These are phyloP conservation scores for Yamadazyma pseudoaaseri DNA, from an alignment of 1,139 yeast genomes.

Conservation along the genomic window DNA sequence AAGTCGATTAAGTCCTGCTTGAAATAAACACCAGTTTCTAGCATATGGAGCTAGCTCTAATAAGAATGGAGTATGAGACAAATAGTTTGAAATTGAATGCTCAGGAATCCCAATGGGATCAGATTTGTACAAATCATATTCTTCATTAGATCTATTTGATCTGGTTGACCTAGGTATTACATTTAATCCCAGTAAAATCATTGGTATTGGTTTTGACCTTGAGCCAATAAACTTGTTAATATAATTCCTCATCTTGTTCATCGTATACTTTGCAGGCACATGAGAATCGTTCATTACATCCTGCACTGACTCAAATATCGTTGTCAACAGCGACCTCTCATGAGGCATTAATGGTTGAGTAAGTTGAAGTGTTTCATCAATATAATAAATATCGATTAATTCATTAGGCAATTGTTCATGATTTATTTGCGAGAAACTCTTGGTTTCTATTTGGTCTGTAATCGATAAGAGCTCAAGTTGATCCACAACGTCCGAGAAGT, in stretches of 20 bases:
- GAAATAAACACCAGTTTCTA: constrained; percentile 37
- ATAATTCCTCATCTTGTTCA: constrained; percentile 16
- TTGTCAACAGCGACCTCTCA: constrained; percentile 27
- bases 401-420: constrained; percentile 39
- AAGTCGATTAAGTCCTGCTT: constrained; percentile 23
- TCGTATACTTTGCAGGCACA: constrained; percentile 7
- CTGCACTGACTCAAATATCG: neutral
- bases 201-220: constrained; percentile 23
- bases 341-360: constrained; percentile 25
- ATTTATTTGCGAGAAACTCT: constrained; percentile 34
- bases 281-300: neutral
- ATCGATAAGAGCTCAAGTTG: constrained; percentile 35
- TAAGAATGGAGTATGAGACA: constrained; percentile 19
- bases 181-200: constrained; percentile 15
- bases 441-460: constrained; percentile 34
- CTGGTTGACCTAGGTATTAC: constrained; percentile 16
- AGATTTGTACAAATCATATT: constrained; percentile 14
- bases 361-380: constrained; percentile 24
- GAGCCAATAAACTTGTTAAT: constrained; percentile 24
- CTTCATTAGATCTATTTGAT: constrained; percentile 8
- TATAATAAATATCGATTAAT: constrained; percentile 29
- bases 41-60: constrained; percentile 35
- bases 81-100: constrained; percentile 19
- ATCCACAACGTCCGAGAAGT: constrained; percentile 9
- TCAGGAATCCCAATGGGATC: constrained; percentile 28